phyloP scores from a whole-genome alignment of 371 early-diverging fungal species.

The Lichtheimia corymbifera region DNA sequence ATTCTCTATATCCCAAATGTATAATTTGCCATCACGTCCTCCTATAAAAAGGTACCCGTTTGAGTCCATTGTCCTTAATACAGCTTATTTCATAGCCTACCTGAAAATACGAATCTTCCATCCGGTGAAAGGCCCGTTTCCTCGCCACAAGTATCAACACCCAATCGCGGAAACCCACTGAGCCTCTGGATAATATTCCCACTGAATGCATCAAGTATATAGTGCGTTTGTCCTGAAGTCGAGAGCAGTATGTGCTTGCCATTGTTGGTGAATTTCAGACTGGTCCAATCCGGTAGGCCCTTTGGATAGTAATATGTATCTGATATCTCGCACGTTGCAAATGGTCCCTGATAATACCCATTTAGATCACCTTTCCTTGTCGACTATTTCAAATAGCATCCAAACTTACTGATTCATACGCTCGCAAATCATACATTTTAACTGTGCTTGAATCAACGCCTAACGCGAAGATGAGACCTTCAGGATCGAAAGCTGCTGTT shows the following conservation, averaged over 20 bases:
- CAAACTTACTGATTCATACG: slow-evolving; percentile 40
- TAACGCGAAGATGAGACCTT: slow-evolving; percentile 79
- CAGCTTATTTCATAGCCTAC: slow-evolving; percentile 21
- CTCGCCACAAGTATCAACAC: slow-evolving; percentile 36
- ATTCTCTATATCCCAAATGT: slow-evolving; percentile 67
- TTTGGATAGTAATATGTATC: slow-evolving; percentile 27
- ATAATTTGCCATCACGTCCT: slow-evolving; percentile 64
- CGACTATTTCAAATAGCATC: not conserved
- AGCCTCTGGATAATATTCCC: slow-evolving; percentile 51
- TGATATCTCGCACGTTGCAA: slow-evolving; percentile 33
- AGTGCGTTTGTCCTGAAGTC: slow-evolving; percentile 65
- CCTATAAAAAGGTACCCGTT: slow-evolving; percentile 32
- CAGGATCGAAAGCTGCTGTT: slow-evolving; percentile 78
- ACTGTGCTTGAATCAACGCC: slow-evolving; percentile 47
- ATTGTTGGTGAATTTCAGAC: slow-evolving; percentile 73
- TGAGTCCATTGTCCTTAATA: not conserved
- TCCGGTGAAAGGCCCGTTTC: slow-evolving; percentile 78
- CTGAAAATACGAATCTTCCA: slow-evolving; percentile 70
- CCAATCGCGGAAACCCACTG: slow-evolving; percentile 46
- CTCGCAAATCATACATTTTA: slow-evolving; percentile 73
- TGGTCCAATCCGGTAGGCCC: slow-evolving; percentile 54
- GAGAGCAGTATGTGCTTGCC: slow-evolving; percentile 74
- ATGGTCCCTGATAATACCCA: slow-evolving; percentile 38
- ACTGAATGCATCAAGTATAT: slow-evolving; percentile 74
- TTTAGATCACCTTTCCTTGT: not conserved